Evolutionary conservation across 192 early-diverging fungal genomes (phyloP), one percentile per base, ranked within the genome.

Genomic region (Linderina pennispora): DNA sequence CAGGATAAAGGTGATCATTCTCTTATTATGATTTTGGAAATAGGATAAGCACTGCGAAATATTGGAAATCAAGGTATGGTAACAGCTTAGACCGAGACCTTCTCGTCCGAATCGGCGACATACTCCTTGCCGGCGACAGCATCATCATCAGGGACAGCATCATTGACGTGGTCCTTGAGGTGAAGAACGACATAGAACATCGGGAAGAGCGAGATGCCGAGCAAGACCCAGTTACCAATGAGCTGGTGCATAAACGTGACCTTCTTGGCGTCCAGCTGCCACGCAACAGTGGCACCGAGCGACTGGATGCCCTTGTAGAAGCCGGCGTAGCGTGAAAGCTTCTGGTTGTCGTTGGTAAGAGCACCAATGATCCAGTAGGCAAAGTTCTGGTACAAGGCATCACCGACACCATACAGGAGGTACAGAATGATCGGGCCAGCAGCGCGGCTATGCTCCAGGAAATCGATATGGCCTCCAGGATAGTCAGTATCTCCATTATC

Each of bases 361-460:
- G 38, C 75, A 21, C 87, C 87, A 62, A 89, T 76, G 15, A 89
- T 42, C 83, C 84, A 89, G 78, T 89, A 87, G 1, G 61, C 46
- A 34, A 58, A 80, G 48, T 59, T 69, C 57, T 89, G 87, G 68
- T 78, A 86, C 35, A 85, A 75, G 32, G 87, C 78, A 50, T 89
- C 87, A 48, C 63, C 69, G 9, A 84, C 40, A 33, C 87, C 87
- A 46, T 80, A 85, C 36, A 75, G 58, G 40, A 80, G 53, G 50
- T 86, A 89, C 15, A 82, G 41, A 48, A 86, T 50, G 21, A 80
- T 46, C 6, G 76, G 67, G 32, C 69, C 72, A 36, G 38, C 38
- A 5, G 38, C 16, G 8, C 38, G 16, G 7, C 6, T 7, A 14
- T 17, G 38, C 21, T 40, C 38, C 38, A 40, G 14, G 21, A 40